Base-by-base conservation (phyloP, 2,329 filamentous ascomycete species). In the Botryosphaeria dothidea region DNA sequence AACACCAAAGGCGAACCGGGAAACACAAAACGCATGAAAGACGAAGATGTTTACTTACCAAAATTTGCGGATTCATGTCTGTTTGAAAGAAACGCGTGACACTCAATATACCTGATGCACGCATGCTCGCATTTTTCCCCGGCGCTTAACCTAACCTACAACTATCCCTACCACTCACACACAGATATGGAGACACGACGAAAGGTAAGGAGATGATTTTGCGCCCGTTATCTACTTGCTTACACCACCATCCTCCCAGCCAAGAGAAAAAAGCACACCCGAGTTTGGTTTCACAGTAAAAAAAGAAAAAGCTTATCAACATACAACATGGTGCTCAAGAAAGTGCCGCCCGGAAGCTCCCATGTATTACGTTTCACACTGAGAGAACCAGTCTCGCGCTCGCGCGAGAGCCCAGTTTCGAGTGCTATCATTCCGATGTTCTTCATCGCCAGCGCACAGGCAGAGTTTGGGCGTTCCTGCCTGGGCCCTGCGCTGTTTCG, bases 201-300 rank as follows among this genome's bases (percentile, higher is more conserved):
- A 15, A 19, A 25, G 17, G 25, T 46, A 60, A 60, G 38, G 56
- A 60, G 56, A 60, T 60, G 56, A 60, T 60, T 62, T 62, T 62
- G 58, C 58, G 58, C 58, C 58, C 58, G 58, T 62, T 62, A 62
- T 62, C 58, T 62, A 62, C 58, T 62, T 62, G 58, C 58, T 38
- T 62, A 62, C 58, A 62, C 58, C 58, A 45, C 45, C 57, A 5
- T 11, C 6, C 31, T 11, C 11, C 17, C 58, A 41, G 36, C 29
- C 38, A 34, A 62, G 36, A 62, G 31, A 62, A 61, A 61, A 17
- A 27, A 13, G 9, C 38, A 52, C 49, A 52, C 21, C 49, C 49
- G 49, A 52, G 38, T 41, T 41, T 41, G n/a, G 49, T 21, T 52
- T 34, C n/a, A n/a, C n/a, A n/a, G 17, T 27, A 52, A 52, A 41